These are phyloP conservation scores for Protea cynaroides DNA, from an alignment of 164 flowering plant species.

Conservation along the genomic window DNA sequence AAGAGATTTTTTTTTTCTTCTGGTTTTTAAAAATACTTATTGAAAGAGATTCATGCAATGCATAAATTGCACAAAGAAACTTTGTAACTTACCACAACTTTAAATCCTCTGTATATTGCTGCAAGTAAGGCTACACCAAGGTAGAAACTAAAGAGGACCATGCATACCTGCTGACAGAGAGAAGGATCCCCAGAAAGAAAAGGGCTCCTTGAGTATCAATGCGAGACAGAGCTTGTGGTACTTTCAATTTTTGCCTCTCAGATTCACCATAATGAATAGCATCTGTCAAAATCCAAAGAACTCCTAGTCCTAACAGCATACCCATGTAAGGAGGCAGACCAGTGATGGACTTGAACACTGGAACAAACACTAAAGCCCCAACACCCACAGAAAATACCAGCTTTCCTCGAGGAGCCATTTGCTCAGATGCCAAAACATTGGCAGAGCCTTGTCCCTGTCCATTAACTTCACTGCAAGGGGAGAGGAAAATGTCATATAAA, in stretches of 20 bases:
- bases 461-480: constrained; percentile 74
- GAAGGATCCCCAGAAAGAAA: constrained; percentile 93
- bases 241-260: constrained; percentile 76
- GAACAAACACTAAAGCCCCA: constrained; percentile 91
- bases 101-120: too few species aligned
- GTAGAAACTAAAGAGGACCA: not conserved
- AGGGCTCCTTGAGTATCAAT: constrained; percentile 96
- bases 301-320: constrained; percentile 91
- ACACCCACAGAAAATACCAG: constrained; percentile 87
- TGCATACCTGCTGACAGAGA: constrained; percentile 85
- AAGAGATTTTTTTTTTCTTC: too few species aligned
- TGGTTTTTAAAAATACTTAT: too few species aligned
- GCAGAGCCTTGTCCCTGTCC: constrained; percentile 65
- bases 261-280: constrained; percentile 98
- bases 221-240: constrained; percentile 95
- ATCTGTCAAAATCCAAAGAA: constrained; percentile 96
- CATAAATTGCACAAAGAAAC: not conserved
- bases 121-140: too few species aligned
- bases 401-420: constrained; percentile 94
- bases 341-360: constrained; percentile 90
- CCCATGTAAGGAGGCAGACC: constrained; percentile 98
- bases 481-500: constrained; percentile 6
- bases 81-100: too few species aligned
- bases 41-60: not conserved
- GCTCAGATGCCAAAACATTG: constrained; percentile 78